Conservation (phyloP, 306 rosid species). For the Vigna unguiculata region DNA sequence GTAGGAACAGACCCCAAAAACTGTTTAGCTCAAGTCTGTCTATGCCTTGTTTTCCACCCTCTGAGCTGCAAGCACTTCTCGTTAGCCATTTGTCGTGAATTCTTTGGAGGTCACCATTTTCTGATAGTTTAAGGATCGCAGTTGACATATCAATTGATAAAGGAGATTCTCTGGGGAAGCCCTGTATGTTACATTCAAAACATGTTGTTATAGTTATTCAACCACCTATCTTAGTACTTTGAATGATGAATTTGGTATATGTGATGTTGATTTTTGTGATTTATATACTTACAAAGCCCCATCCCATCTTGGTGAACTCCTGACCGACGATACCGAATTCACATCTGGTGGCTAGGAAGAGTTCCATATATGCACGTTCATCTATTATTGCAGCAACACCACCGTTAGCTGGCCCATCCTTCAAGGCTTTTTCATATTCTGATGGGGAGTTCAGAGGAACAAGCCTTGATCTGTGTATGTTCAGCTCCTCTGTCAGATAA, state of each 20-base stretch:
- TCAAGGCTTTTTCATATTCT: constrained; percentile 67
- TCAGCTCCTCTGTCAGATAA: constrained; percentile 65
- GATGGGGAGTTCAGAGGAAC: constrained; percentile 58
- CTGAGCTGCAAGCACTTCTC: constrained; percentile 73
- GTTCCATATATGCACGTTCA: constrained; percentile 78
- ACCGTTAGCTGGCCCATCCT: constrained; percentile 64
- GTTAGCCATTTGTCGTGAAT: constrained; percentile 84
- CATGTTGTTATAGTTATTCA: neutral
- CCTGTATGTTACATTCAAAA: constrained; percentile 59
- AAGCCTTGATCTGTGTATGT: constrained; percentile 66
- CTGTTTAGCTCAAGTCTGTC: constrained; percentile 69
- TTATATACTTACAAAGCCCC: constrained; percentile 83
- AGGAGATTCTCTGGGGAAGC: constrained; percentile 75
- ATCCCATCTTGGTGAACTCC: constrained; percentile 87
- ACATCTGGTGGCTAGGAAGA: constrained; percentile 71
- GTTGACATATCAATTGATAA: constrained; percentile 78
- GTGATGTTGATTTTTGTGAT: neutral
- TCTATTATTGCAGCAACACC: constrained; percentile 80
- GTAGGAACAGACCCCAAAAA: constrained; percentile 72
- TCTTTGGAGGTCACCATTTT: constrained; percentile 74
- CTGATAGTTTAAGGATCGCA: constrained; percentile 70
- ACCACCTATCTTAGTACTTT: neutral
- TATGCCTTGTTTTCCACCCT: constrained; percentile 58
- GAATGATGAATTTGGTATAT: neutral
- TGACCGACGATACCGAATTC: constrained; percentile 79